Evolutionary conservation across 2,329 filamentous ascomycete genomes (phyloP).

Genomic region (Massarina eburnea): DNA sequence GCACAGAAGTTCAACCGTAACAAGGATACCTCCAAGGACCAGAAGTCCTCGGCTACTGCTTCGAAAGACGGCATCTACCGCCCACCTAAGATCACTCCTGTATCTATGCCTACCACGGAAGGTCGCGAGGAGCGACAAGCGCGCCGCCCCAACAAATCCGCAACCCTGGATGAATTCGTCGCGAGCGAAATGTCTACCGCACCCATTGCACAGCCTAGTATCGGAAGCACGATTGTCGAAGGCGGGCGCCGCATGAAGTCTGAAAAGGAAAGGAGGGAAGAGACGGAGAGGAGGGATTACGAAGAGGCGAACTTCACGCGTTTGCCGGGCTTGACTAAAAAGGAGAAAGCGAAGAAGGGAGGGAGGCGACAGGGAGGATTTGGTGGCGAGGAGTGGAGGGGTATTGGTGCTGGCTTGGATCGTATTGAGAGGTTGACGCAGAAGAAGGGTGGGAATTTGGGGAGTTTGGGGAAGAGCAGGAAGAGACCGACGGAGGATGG

Average conservation of each 20-base stretch:
- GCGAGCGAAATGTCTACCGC: conserved; percentile 79
- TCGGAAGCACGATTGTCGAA: conserved; percentile 83
- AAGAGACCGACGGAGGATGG: conserved; percentile 78
- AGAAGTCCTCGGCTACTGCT: conserved; percentile 25
- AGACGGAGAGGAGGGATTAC: conserved; percentile 79
- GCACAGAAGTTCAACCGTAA: conserved; percentile 48
- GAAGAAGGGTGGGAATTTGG: conserved; percentile 57
- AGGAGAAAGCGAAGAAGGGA: conserved; percentile 70
- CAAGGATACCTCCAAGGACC: conserved; percentile 9
- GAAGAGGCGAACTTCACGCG: conserved; percentile 92
- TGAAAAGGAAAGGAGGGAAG: conserved; percentile 71
- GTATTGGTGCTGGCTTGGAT: conserved; percentile 81
- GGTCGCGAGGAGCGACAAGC: conserved; percentile 64
- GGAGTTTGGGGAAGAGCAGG: conserved; percentile 77
- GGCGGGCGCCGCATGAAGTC: conserved; percentile 81
- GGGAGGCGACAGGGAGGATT: conserved; percentile 59
- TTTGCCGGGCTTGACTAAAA: conserved; percentile 83
- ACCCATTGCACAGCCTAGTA: conserved; percentile 82
- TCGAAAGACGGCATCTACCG: conserved; percentile 74
- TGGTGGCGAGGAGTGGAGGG: conserved; percentile 92
- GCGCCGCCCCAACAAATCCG: conserved; percentile 69
- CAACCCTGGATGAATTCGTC: conserved; percentile 90
- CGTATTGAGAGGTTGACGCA: conserved; percentile 82
- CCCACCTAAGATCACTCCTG: conserved; percentile 84
- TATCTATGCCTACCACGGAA: conserved; percentile 71